Conservation (phyloP, 2,329 filamentous ascomycete genomes). For the Sclerotinia nivalis region DNA sequence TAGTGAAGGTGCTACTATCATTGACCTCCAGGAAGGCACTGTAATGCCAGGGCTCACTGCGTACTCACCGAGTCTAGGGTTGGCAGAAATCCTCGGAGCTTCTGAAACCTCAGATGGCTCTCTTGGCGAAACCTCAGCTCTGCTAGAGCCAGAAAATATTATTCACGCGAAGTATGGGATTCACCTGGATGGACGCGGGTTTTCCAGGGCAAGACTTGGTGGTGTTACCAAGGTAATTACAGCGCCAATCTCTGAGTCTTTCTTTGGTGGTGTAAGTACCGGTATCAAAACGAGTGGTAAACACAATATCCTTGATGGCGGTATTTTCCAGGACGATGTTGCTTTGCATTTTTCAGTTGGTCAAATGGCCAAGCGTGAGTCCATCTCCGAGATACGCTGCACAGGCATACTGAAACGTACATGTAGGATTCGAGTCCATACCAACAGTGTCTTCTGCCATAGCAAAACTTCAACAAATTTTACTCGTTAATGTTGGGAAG, state of each 20-base stretch:
- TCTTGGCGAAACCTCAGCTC: constrained; percentile 38
- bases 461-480: constrained; percentile 43
- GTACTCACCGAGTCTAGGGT: constrained; percentile 50
- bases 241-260: constrained; percentile 41
- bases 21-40: constrained; percentile 50
- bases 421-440: constrained; percentile 33
- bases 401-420: constrained; percentile 17
- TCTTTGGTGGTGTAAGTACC: constrained; percentile 47
- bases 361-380: constrained; percentile 41
- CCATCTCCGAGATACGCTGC: constrained; percentile 21
- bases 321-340: constrained; percentile 47
- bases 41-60: constrained; percentile 53
- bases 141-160: constrained; percentile 39
- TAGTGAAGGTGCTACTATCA: constrained; percentile 31
- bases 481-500: constrained; percentile 42
- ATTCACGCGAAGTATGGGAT: constrained; percentile 47
- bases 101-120: constrained; percentile 50
- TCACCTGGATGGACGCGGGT: constrained; percentile 45
- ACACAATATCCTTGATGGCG: constrained; percentile 44
- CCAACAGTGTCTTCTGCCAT: constrained; percentile 40
- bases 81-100: constrained; percentile 52
- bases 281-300: constrained; percentile 45
- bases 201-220: constrained; percentile 46
- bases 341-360: constrained; percentile 47
- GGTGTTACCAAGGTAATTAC: constrained; percentile 49